Base-by-base conservation (phyloP, 495 filamentous ascomycete species). In the Podospora didyma region DNA sequence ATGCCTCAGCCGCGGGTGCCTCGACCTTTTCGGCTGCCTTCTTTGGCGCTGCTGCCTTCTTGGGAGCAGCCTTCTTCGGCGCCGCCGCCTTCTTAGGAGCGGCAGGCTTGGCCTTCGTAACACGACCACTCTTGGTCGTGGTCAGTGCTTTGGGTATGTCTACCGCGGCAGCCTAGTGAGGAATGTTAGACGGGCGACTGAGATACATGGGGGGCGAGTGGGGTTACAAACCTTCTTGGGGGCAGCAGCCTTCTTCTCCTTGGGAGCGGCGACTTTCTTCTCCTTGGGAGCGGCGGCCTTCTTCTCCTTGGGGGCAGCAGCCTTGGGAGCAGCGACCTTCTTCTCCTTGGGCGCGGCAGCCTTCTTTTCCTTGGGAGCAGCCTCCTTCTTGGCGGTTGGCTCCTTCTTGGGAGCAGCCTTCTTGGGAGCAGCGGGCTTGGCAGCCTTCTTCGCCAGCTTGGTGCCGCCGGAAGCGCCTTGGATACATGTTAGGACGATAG, bases 121-220 rank as follows among this genome's bases (percentile, higher is more conserved):
- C 87, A 55, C 92, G 87, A 17, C 92, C 91, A 20, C 90, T 88
- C 84, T 96, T 96, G 70, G 92, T 96, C 82, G 90, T 96, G 60
- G 80, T 81, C 49, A 91, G 72, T 54, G 87, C 79, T 62, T 88
- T 83, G 60, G 87, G 80, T 76, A 90, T 86, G 31, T 65, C 86
- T 47, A 85, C 83, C 49, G 88, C 79, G 54, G 90, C 88, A 31
- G 75, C 73, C 73, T 76, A 42, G 45, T n/a, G n/a, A n/a, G n/a
- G n/a, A n/a, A n/a, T n/a, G n/a, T n/a, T n/a, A n/a, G n/a, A n/a
- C n/a, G n/a, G n/a, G n/a, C n/a, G n/a, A n/a, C n/a, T n/a, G n/a
- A n/a, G n/a, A n/a, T n/a, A n/a, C n/a, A n/a, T n/a, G n/a, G n/a
- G n/a, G n/a, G n/a, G n/a, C n/a, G 21, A 22, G 14, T 22, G n/a